Evolutionary conservation across 2,329 filamentous ascomycete genomes (phyloP), one percentile per base, ranked within the genome.

Genomic region (Massarina eburnea): DNA sequence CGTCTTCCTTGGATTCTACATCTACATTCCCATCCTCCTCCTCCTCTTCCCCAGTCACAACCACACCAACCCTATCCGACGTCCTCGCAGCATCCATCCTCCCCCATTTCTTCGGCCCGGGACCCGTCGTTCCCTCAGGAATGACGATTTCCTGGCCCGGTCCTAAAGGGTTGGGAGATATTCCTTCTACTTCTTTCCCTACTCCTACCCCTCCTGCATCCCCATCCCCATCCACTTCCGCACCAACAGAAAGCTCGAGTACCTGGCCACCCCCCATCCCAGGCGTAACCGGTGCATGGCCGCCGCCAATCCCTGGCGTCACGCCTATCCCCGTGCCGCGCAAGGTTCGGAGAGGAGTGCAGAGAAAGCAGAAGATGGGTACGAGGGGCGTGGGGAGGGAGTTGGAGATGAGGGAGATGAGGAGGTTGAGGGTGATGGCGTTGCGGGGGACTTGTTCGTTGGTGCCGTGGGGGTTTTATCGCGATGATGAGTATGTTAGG

Each of bases 61-160:
- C 19, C 17, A n/a, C 36, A 12, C 36, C 36, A 15, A 39, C 36
- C 20, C n/a, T 39, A 21, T 7, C 10, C 20, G 3, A 4, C 20
- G 39, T 41, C 18, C 30, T 43, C 12, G 46, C 49, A 26, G 48
- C 46, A 6, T 21, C 42, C 1, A 33, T 54, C 10, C 36, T 58
- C 1, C 57, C 57, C 1, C 53, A 29, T 17, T 36, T 62, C 43
- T 15, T 54, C 15, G 57, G 49, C 3, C 57, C 53, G 7, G 57
- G 57, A 1, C 59, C 59, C 4, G 51, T 58, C 12, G 12, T 55
- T 3, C 55, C 59, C 1, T 15, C 39, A 2, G 53, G 52, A 17
- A 10, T 52, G 5, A 44, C 5, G 4, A 18, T 51, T 2, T 21
- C 44, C 4, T 56, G 52, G 52, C 54, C 58, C 1, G 36, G 48